Evolutionary conservation across 2,329 filamentous ascomycete species (phyloP), one percentile per base, ranked within the genome.

Genomic region (Drechslerella dactyloides): DNA sequence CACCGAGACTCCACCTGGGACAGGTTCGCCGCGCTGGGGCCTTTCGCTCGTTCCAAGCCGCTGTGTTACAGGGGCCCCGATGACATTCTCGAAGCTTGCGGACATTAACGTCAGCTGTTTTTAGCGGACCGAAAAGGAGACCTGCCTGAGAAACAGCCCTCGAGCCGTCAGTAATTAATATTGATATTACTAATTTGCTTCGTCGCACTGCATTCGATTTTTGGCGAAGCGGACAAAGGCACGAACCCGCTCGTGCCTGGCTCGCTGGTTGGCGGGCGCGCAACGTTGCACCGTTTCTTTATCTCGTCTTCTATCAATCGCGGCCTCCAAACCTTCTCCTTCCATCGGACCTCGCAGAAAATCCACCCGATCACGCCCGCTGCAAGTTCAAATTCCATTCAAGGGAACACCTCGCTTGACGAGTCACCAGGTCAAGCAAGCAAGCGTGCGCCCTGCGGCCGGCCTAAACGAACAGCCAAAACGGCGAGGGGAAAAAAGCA

Each of bases 401-500:
- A 23, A 48, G 44, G 40, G 44, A 48, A 19, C 44, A 48, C 44
- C 44, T 48, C 44, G 44, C 44, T 48, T 3, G 44, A 21, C 5
- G 17, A 21, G 44, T 48, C 44, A 48, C 44, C 44, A 21, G 44
- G 44, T 21, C 44, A 19, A 48, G 44, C 8, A 72, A 51, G 50
- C 44, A 72, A 56, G 55, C 51, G 51, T 57, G 53, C 23, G 55
- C 60, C 66, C 59, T 59, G 42, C 51, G 53, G 55, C 46, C 60
- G 35, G 68, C 46, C 27, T 72, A 72, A 61, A 64, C 60, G 60
- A 72, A 60, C 55, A 60, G 55, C 54, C 54, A 65, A 53, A 72
- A 65, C 40, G 21, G 46, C 55, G 48, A 64, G 11, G 15, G 51
- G 40, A 72, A 72, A n/a, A 72, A 72, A 65, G 68, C 68, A 72